A percentile compares a stretch with the other conserved stretches of the same genome.
These are phyloP conservation scores for Capsicum pubescens DNA, from an alignment of 257 asterid genomes.

Conservation along the genomic window DNA sequence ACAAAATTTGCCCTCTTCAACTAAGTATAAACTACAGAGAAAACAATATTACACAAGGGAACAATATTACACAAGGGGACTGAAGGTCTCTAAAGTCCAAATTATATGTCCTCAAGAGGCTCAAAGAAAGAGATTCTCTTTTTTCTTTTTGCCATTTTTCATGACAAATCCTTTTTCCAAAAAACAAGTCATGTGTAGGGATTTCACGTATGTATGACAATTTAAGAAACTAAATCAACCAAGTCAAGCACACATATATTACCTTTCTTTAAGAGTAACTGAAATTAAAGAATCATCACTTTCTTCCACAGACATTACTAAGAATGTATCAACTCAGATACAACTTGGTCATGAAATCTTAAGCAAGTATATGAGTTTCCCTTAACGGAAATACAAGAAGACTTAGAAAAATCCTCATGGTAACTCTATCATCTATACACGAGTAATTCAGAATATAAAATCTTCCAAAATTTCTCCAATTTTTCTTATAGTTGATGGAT, in stretches of 20 bases:
- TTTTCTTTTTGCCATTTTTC: not conserved
- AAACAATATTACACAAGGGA: not conserved
- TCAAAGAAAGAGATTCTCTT: slow-evolving; percentile 1
- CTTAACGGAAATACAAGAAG: not conserved
- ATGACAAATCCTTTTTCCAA: not conserved
- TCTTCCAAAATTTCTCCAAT: not conserved
- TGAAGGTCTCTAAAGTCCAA: not conserved
- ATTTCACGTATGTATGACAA: not conserved
- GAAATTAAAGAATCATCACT: slow-evolving; percentile 21
- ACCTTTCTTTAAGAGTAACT: not conserved
- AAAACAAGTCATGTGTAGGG: not conserved
- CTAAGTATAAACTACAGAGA: not conserved
- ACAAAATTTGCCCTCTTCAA: not conserved
- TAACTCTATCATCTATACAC: not conserved
- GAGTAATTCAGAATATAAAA: not conserved
- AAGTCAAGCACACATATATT: not conserved
- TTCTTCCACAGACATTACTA: not conserved
- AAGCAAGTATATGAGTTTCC: not conserved
- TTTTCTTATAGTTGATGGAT: not conserved
- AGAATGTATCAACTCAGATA: not conserved
- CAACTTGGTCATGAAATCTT: slow-evolving; percentile 14
- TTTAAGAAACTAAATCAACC: slow-evolving; percentile 17
- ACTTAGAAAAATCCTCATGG: not conserved
- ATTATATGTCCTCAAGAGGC: not conserved
- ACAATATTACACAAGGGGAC: not conserved